A percentile compares a stretch with the other conserved stretches of the same genome.
Conservation (phyloP, 2,329 filamentous ascomycete species). For the Hirsutella minnesotensis region DNA sequence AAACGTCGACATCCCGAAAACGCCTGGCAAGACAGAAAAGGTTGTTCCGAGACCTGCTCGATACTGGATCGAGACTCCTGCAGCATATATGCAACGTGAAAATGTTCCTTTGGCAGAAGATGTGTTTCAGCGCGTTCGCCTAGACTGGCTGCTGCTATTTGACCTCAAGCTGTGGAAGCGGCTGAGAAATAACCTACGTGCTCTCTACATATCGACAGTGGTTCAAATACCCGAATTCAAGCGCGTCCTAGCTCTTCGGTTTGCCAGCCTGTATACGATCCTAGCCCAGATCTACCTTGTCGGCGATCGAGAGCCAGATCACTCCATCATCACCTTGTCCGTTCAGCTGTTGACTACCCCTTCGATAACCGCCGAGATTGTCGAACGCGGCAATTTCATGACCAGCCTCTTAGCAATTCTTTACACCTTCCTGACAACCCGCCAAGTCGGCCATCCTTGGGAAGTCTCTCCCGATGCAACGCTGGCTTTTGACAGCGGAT, state of each 20-base stretch:
- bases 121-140: constrained; percentile 73
- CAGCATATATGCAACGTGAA: constrained; percentile 50
- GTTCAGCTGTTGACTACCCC: constrained; percentile 94
- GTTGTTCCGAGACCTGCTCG: constrained; percentile 52
- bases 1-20: constrained; percentile 68
- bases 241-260: constrained; percentile 80
- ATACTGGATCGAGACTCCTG: constrained; percentile 80
- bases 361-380: constrained; percentile 90
- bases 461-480: constrained; percentile 79
- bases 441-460: constrained; percentile 89
- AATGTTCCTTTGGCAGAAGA: constrained; percentile 68
- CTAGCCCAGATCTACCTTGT: constrained; percentile 91
- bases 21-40: constrained; percentile 47
- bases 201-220: constrained; percentile 92
- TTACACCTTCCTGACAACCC: constrained; percentile 91
- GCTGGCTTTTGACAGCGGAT: constrained; percentile 85
- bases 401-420: constrained; percentile 92
- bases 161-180: constrained; percentile 96
- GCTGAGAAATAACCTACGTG: constrained; percentile 75
- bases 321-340: constrained; percentile 96
- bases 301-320: constrained; percentile 89
- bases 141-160: constrained; percentile 92
- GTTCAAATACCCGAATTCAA: constrained; percentile 96
- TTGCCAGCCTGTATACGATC: constrained; percentile 88
- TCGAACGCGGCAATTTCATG: constrained; percentile 89